phyloP scores from a whole-genome alignment of 176 grass and related monocot species.

The Triticum monococcum region DNA sequence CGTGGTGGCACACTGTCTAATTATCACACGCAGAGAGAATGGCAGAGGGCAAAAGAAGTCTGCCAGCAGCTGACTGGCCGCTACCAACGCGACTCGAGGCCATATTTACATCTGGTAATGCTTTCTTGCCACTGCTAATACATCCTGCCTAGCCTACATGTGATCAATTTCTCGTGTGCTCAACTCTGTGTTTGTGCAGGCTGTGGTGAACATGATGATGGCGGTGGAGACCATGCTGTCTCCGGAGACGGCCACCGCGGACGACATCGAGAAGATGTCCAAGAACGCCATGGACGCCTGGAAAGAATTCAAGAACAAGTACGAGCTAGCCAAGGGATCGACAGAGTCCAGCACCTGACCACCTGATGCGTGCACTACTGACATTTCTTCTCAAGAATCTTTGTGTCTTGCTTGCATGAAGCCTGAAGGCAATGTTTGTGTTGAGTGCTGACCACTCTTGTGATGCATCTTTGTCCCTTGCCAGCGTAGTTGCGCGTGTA shows the following conservation, averaged over 20 bases:
- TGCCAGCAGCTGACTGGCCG: constrained; percentile 38
- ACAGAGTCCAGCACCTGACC: constrained; percentile 4
- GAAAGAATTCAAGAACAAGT: constrained; percentile 47
- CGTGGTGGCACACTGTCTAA: background rate
- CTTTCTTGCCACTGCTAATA: background rate
- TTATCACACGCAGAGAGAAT: constrained; percentile 43
- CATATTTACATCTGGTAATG: constrained; percentile 49
- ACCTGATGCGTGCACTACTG: background rate
- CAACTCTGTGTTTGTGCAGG: constrained; percentile 23
- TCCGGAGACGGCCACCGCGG: constrained; percentile 18
- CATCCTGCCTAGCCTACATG: background rate
- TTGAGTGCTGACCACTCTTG: background rate
- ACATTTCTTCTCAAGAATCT: background rate
- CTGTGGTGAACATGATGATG: constrained; percentile 68
- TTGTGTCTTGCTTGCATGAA: background rate
- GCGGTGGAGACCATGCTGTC: constrained; percentile 52
- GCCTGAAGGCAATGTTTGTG: background rate
- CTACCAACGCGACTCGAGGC: constrained; percentile 44
- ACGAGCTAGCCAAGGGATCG: constrained; percentile 18
- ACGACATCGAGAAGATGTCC: constrained; percentile 40
- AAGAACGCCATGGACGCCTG: constrained; percentile 40
- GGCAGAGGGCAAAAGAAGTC: constrained; percentile 48
- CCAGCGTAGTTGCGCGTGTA: background rate
- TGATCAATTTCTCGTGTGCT: background rate
- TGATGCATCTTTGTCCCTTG: background rate